These are phyloP conservation scores for Acanthamoeba sp. DNA, from an alignment of 208 protist species.

Conservation along the genomic window DNA sequence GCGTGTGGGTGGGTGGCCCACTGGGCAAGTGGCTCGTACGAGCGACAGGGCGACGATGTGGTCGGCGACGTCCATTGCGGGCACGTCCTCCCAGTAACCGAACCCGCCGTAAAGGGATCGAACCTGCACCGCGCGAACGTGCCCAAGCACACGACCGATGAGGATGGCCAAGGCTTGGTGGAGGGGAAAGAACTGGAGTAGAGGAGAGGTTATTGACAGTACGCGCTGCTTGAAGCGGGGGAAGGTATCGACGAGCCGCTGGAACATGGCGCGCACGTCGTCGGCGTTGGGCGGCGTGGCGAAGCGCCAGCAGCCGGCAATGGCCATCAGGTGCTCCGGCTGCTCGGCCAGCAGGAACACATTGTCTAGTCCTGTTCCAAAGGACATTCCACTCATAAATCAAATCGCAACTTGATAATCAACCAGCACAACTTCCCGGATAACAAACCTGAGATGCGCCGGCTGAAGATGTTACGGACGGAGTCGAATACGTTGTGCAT, in stretches of 20 bases:
- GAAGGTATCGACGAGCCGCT: conserved; percentile 33
- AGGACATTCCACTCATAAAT: too few relatives aligned
- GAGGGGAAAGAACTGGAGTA: too few relatives aligned
- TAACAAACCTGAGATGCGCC: too few relatives aligned
- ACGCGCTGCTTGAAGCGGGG: conserved; percentile 30
- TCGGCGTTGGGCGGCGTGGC: background rate
- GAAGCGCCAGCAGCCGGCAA: conserved; percentile 29
- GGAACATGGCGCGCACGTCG: background rate
- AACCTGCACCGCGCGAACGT: too few relatives aligned
- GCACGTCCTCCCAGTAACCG: conserved; percentile 13
- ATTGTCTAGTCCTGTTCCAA: background rate
- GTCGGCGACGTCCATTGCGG: background rate
- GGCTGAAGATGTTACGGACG: too few relatives aligned
- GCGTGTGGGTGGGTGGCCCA: too few relatives aligned
- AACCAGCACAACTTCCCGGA: too few relatives aligned
- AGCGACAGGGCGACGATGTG: background rate
- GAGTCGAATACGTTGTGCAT: too few relatives aligned
- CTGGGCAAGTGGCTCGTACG: background rate
- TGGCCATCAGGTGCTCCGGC: conserved; percentile 30
- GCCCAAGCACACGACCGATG: too few relatives aligned
- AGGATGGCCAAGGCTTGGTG: too few relatives aligned
- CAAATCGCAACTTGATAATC: too few relatives aligned
- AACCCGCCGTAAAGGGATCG: background rate
- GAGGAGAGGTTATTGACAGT: too few relatives aligned
- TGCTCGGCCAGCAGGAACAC: conserved; percentile 19